Conservation (phyloP, 176 grass and related monocot genomes). For the Chloris gayana region DNA sequence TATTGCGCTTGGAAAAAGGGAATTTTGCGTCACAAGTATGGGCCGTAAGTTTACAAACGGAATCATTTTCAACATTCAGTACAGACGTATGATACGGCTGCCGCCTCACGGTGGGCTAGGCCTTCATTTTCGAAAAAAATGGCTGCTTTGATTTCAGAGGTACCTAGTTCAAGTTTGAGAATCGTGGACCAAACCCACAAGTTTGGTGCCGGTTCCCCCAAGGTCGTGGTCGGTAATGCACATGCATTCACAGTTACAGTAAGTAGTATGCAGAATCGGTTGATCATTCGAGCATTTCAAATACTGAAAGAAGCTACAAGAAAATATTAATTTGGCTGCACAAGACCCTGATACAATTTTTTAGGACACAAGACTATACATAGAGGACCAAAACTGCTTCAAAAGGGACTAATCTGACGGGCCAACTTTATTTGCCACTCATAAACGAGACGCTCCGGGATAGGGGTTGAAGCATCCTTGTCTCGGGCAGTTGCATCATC, state of each 20-base stretch:
- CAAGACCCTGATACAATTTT: not conserved
- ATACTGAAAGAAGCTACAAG: not conserved
- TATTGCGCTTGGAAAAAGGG: not conserved
- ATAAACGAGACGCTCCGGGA: constrained; percentile 62
- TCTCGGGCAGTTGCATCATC: constrained; percentile 41
- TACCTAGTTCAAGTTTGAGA: too few relatives aligned
- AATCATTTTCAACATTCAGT: not conserved
- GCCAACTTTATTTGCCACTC: constrained; percentile 95
- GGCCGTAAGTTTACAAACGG: too few relatives aligned
- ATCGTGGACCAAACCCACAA: too few relatives aligned
- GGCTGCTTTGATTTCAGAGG: too few relatives aligned
- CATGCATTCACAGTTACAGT: too few relatives aligned
- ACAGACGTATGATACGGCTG: too few relatives aligned
- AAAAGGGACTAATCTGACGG: constrained; percentile 86
- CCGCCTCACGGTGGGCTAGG: too few relatives aligned
- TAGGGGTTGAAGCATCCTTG: constrained; percentile 52
- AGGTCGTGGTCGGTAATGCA: too few relatives aligned
- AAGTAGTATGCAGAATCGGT: too few relatives aligned
- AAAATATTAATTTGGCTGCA: not conserved
- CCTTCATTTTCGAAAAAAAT: too few relatives aligned
- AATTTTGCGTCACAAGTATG: too few relatives aligned
- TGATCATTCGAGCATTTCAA: not conserved
- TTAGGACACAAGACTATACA: not conserved
- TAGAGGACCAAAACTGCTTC: constrained; percentile 40
- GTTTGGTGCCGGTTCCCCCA: too few relatives aligned